These are phyloP conservation scores for Corinectria fuckeliana DNA, from an alignment of 2,329 filamentous ascomycete species.

Conservation along the genomic window DNA sequence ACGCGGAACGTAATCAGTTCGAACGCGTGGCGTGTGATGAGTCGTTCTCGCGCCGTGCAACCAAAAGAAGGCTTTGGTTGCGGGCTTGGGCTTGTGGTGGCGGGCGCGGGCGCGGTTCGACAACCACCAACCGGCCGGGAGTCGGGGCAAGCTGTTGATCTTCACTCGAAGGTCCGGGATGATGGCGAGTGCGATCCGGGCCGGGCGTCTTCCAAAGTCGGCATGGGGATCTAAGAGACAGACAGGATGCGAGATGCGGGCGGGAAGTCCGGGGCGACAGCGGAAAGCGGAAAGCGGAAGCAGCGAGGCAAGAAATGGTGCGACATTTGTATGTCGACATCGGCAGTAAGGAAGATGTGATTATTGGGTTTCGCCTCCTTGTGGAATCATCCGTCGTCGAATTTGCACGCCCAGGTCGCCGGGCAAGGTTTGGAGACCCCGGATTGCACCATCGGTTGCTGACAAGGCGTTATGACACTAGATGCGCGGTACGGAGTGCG, in stretches of 20 bases:
- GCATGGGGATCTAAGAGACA: neutral
- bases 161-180: constrained; percentile 17
- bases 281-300: no score
- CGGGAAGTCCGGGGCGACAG: constrained; percentile 16
- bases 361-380: constrained; percentile 15
- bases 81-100: constrained; percentile 21
- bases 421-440: constrained; percentile 31
- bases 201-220: constrained; percentile 14
- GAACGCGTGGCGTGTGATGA: constrained; percentile 35
- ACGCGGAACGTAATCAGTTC: constrained; percentile 12
- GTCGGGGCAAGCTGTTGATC: constrained; percentile 25
- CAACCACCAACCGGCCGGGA: constrained; percentile 19
- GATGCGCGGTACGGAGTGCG: neutral
- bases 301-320: constrained; percentile 15
- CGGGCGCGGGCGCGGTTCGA: constrained; percentile 25
- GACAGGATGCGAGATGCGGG: neutral
- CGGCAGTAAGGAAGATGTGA: constrained; percentile 32
- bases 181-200: constrained; percentile 10
- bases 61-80: constrained; percentile 15
- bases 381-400: constrained; percentile 13
- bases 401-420: constrained; percentile 20
- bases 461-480: constrained; percentile 40
- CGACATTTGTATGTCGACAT: constrained; percentile 39
- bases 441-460: constrained; percentile 40
- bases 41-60: constrained; percentile 31